Evolutionary conservation across 352 stramenopile genomes (phyloP), one percentile per base, ranked within the genome.

Genomic region (Peronospora destructor): DNA sequence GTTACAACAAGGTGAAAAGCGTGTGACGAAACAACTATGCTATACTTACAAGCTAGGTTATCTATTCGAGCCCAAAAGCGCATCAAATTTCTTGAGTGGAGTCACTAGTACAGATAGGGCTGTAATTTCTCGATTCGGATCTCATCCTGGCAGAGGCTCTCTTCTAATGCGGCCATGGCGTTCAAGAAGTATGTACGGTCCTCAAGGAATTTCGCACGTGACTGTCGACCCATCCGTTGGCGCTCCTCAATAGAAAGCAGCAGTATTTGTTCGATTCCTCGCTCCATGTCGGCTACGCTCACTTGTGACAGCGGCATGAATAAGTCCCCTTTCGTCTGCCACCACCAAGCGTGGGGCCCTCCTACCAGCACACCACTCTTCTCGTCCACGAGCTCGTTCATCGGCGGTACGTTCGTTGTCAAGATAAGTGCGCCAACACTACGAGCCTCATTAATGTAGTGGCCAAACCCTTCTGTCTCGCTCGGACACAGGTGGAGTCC

Each of bases 391-490:
- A 93, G 67, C 48, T 93, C 82, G 54, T 93, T 93, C 82, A 91
- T 93, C 4, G 82, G 79, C 11, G 76, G 66, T 19, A 86, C 82
- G 50, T 93, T 73, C 16, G 76, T 84, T 29, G 82, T 89, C 38
- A 93, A 25, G 39, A 87, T 79, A 4, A 93, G 60, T 12, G 77
- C 82, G 9, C 75, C 79, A 8, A 73, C 68, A 46, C 79, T 87
- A 21, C 82, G 76, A 13, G 82, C 82, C 50, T 91, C 75, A 49
- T 93, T 93, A 55, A 93, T 90, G 45, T 89, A 89, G 56, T 93
- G 82, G 26, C 82, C 75, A 45, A 91, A 93, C 13, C 76, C 80
- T 58, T 91, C 80, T 9, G 71, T 85, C 54, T 85, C 74, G 39
- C 74, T 88, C 9, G 80, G 80, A 58, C 74, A 87, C 43, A 91